phyloP scores from a whole-genome alignment of 768 basidiomycete species.

The Zangia roseola region DNA sequence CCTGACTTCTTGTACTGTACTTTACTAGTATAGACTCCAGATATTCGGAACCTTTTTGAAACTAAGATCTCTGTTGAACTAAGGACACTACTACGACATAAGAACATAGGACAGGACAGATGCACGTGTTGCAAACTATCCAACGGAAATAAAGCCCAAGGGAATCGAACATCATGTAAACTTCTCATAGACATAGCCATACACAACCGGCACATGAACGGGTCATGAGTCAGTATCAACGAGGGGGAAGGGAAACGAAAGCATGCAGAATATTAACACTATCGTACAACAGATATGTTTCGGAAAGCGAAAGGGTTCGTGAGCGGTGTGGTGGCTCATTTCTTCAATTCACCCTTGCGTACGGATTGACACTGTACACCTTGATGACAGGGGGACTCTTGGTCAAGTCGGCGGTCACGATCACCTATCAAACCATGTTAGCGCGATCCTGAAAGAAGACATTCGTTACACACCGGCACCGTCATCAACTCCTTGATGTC shows the following conservation, averaged over 20 bases:
- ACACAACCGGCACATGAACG: constrained; percentile 30
- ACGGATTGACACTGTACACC: constrained; percentile 94
- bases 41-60: neutral
- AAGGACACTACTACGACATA: constrained; percentile 23
- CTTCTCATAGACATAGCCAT: constrained; percentile 28
- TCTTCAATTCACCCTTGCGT: constrained; percentile 48
- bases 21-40: no score
- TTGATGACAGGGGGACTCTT: constrained; percentile 98
- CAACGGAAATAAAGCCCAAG: constrained; percentile 13
- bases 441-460: neutral
- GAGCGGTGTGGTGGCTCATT: constrained; percentile 28
- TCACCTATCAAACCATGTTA: constrained; percentile 55
- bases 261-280: constrained; percentile 29
- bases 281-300: constrained; percentile 29
- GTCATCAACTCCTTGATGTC: constrained; percentile 93
- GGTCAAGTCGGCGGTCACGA: constrained; percentile 91
- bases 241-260: constrained; percentile 31
- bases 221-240: constrained; percentile 29
- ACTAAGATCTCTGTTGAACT: constrained; percentile 8
- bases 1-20: neutral
- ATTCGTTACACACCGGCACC: constrained; percentile 67
- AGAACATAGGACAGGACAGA: constrained; percentile 19
- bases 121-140: constrained; percentile 12
- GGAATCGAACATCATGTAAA: constrained; percentile 23
- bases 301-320: constrained; percentile 1